These are phyloP conservation scores for Cladosporium sp. DNA, from an alignment of 2,329 filamentous ascomycete species.

Conservation along the genomic window DNA sequence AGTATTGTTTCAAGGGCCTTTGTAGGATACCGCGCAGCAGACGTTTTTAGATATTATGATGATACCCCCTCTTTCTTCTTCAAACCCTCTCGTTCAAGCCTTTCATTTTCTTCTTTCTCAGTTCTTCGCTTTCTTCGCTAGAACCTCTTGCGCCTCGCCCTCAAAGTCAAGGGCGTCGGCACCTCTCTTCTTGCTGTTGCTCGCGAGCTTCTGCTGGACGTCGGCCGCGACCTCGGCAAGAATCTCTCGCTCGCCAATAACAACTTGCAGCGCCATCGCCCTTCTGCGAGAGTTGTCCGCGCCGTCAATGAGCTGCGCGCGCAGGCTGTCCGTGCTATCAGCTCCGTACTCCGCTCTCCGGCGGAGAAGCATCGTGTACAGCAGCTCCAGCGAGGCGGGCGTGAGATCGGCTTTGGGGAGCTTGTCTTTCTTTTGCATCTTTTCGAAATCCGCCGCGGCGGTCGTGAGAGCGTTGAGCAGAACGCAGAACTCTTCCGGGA, in stretches of 20 bases:
- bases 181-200: conserved; percentile 22
- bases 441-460: conserved; percentile 36
- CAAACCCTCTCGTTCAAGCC: not conserved
- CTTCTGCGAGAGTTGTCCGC: conserved; percentile 6
- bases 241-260: conserved; percentile 68
- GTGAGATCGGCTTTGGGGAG: conserved; percentile 37
- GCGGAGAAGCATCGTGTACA: conserved; percentile 34
- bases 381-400: conserved; percentile 34
- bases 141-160: conserved; percentile 28
- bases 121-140: conserved; percentile 16
- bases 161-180: conserved; percentile 9
- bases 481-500: conserved; percentile 39
- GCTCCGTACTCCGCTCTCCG: conserved; percentile 26
- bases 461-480: conserved; percentile 44
- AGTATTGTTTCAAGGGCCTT: not conserved
- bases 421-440: conserved; percentile 38
- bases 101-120: conserved; percentile 7
- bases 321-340: not conserved
- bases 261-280: conserved; percentile 60
- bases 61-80: conserved; percentile 14
- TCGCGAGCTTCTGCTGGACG: conserved; percentile 8
- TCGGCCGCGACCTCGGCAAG: conserved; percentile 47
- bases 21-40: conserved; percentile 23
- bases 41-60: conserved; percentile 19
- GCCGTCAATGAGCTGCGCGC: conserved; percentile 4